Evolutionary conservation across 2,329 filamentous ascomycete species (phyloP), one percentile per base, ranked within the genome.

Genomic region (Ceratocystis harringtonii): DNA sequence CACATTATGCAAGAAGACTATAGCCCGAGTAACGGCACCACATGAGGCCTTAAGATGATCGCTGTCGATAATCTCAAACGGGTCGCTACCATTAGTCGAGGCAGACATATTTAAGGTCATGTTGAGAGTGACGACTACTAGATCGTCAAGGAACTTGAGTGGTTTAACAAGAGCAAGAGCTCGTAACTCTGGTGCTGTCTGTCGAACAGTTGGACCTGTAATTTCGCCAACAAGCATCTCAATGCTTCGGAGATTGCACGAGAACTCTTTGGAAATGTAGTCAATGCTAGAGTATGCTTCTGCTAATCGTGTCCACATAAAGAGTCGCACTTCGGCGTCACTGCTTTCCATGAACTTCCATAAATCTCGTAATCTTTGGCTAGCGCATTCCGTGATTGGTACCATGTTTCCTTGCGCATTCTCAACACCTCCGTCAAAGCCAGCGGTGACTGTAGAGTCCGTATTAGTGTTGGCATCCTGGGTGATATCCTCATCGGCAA

Each of bases 291-390:
- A 81, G 71, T 99, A 99, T 0, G 94, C 92, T 69, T 94, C 88
- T 45, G 90, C 86, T n/a, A 99, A 81, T 62, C 90, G 85, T 68
- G 88, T 87, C 94, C 94, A 99, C 1, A 99, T 79, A 69, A 94
- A 91, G 1, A 97, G 77, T 44, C 90, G 85, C 62, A 97, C 77
- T 64, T 92, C 90, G 0, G 91, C 88, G 71, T 87, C 90, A 55
- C 90, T 92, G 61, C 83, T 85, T 64, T 88, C 81, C 2, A 99
- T 78, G 69, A 97, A 97, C 66, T 89, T 89, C 76, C 88, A 87
- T 72, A 99, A 84, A 71, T 96, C 90, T 61, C 83, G 81, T 19
- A 91, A 77, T 28, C 83, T 80, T 70, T 83, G 79, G 50, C 76
- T 78, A 60, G 80, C 79, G 50, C 77, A 80, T 62, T 84, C 78